phyloP scores from a whole-genome alignment of 192 early-diverging fungal species.

The Dispira simplex region DNA sequence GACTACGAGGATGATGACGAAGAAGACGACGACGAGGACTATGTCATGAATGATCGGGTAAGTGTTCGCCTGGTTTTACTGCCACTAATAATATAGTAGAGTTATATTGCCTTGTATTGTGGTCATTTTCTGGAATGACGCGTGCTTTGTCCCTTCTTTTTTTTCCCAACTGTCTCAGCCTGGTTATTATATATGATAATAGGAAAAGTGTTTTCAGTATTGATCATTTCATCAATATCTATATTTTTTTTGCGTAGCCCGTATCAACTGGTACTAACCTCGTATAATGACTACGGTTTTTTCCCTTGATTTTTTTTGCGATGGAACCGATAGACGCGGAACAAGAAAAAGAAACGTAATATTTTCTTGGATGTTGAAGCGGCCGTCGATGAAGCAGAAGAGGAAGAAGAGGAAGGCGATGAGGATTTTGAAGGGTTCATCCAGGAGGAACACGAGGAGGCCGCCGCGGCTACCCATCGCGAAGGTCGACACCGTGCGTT shows the following conservation, averaged over 20 bases:
- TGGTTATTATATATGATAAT: not conserved
- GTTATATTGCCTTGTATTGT: not conserved
- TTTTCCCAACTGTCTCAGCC: constrained; percentile 1
- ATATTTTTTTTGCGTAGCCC: too few species aligned
- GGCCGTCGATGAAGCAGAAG: constrained; percentile 59
- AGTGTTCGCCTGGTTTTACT: constrained; percentile 2
- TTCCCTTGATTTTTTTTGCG: too few species aligned
- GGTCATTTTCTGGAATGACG: constrained; percentile 4
- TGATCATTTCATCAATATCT: too few species aligned
- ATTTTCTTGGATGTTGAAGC: constrained; percentile 61
- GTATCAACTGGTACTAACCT: too few species aligned
- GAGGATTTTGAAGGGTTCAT: constrained; percentile 50
- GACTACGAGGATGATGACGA: constrained; percentile 16
- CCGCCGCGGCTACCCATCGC: constrained; percentile 37
- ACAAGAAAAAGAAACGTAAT: constrained; percentile 21
- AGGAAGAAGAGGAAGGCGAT: constrained; percentile 57
- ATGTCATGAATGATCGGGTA: constrained; percentile 30
- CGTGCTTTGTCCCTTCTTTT: not conserved
- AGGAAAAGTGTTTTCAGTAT: too few species aligned
- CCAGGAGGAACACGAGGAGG: constrained; percentile 51
- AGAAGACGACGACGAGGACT: constrained; percentile 37
- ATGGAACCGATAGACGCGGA: constrained; percentile 11
- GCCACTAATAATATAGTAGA: not conserved
- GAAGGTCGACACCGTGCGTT: constrained; percentile 50
- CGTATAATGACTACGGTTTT: too few species aligned